Conservation (phyloP, 768 basidiomycete species). For the Hemileccinum rubropunctum region DNA sequence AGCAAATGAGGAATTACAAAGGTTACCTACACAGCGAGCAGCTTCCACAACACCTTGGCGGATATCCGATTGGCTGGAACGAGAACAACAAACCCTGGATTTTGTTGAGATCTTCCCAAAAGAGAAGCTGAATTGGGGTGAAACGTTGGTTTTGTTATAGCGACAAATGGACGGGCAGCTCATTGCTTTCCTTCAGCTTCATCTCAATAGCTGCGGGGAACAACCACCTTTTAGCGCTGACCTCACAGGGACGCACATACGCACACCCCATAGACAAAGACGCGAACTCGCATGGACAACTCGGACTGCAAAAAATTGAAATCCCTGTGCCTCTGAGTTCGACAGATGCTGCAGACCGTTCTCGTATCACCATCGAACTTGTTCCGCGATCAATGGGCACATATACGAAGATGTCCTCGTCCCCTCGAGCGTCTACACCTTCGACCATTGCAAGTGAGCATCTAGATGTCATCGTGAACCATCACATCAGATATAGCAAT, state of each 20-base stretch:
- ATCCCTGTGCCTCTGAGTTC: conserved; percentile 35
- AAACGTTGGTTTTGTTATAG: conserved; percentile 49
- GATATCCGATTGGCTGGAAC: conserved; percentile 58
- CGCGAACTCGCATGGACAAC: conserved; percentile 81
- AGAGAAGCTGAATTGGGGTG: conserved; percentile 50
- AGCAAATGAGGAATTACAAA: conserved; percentile 48
- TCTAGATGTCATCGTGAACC: conserved; percentile 30
- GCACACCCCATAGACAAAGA: too few species aligned
- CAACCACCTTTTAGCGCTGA: conserved; percentile 67
- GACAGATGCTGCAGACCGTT: conserved; percentile 12
- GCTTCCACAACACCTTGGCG: conserved; percentile 55
- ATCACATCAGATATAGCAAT: conserved; percentile 62
- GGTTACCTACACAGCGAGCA: conserved; percentile 35
- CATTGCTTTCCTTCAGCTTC: conserved; percentile 46
- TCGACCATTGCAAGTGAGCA: conserved; percentile 26
- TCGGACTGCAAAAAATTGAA: conserved; percentile 70
- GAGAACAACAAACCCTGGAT: conserved; percentile 46
- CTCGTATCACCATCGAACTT: conserved; percentile 50
- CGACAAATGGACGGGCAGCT: conserved; percentile 3
- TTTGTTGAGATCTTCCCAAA: conserved; percentile 61
- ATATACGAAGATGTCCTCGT: conserved; percentile 43
- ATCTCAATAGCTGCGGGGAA: conserved; percentile 69
- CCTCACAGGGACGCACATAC: too few species aligned
- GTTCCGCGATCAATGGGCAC: conserved; percentile 58
- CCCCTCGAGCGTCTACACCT: conserved; percentile 25